These are phyloP conservation scores for Fomitopsis pinicola DNA, from an alignment of 1,284 basidiomycete genomes.

Conservation along the genomic window DNA sequence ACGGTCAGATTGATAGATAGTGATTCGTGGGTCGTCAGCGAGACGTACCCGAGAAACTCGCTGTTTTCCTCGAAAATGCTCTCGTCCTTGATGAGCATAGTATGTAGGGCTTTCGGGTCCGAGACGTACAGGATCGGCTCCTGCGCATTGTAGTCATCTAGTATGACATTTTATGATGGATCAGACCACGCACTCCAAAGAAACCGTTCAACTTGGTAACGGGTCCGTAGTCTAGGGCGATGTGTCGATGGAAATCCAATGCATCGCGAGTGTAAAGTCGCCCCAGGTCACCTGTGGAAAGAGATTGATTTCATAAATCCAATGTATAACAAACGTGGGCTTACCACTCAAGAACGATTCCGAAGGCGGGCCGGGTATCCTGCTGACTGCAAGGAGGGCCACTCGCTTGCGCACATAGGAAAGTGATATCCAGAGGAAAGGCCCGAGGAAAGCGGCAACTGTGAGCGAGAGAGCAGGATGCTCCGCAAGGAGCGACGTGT, in stretches of 20 bases:
- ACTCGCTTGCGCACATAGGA: background rate
- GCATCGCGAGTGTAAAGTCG: background rate
- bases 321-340: background rate
- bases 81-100: slow-evolving; percentile 6
- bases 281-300: background rate
- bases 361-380: background rate
- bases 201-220: slow-evolving; percentile 16
- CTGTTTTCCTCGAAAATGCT: background rate
- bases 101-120: slow-evolving; percentile 6
- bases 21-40: background rate
- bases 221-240: slow-evolving; percentile 15
- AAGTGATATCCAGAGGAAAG: background rate
- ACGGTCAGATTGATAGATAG: no score
- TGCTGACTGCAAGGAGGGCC: background rate
- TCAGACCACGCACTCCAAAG: slow-evolving; percentile 11
- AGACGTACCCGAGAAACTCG: background rate
- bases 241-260: slow-evolving; percentile 8
- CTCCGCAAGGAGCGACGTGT: no score
- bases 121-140: slow-evolving; percentile 4
- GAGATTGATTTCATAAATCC: no score
- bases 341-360: background rate
- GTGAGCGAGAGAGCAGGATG: no score
- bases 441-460: background rate
- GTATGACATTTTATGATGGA: background rate
- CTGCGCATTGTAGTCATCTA: background rate